Conservation (phyloP, 1,139 yeast species). For the Saccharomycopsis crataegensis region DNA sequence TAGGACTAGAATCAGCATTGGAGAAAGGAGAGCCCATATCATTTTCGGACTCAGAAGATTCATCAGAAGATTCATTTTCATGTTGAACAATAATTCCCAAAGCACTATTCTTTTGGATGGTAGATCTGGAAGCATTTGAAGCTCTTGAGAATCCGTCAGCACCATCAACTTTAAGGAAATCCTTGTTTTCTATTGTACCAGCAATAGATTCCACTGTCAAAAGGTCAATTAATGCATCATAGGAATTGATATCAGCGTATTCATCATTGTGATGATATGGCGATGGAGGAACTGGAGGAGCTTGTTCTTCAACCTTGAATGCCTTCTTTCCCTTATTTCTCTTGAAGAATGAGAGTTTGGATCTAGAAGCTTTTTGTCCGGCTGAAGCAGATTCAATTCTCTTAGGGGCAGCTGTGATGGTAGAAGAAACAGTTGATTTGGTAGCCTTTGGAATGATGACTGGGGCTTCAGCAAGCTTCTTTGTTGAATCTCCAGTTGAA, state of each 20-base stretch:
- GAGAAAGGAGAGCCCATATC: not conserved
- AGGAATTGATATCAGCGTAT: constrained; percentile 7
- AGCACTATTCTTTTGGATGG: constrained; percentile 13
- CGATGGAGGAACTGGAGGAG: not conserved
- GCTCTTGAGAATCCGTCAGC: constrained; percentile 1
- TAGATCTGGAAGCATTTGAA: constrained; percentile 3
- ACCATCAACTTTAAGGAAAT: constrained; percentile 7
- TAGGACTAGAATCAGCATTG: constrained; percentile 4
- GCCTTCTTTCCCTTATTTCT: not conserved
- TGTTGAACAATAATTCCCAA: constrained; percentile 10
- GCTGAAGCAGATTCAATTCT: not conserved
- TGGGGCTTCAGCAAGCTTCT: not conserved
- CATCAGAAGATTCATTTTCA: constrained; percentile 6
- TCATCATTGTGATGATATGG: constrained; percentile 2
- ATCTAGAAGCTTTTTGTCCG: not conserved
- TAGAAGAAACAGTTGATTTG: too few species aligned
- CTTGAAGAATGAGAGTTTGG: constrained; percentile 1
- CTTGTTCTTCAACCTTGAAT: not conserved
- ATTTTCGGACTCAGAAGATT: constrained; percentile 12
- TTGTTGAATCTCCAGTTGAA: not conserved
- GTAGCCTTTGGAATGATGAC: not conserved
- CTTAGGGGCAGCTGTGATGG: too few species aligned
- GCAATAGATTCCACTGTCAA: constrained; percentile 14
- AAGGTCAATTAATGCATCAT: constrained; percentile 10
- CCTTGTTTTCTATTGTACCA: constrained; percentile 16